Conservation (phyloP, 139 green algal genomes). For the Desmodesmus armatus region DNA sequence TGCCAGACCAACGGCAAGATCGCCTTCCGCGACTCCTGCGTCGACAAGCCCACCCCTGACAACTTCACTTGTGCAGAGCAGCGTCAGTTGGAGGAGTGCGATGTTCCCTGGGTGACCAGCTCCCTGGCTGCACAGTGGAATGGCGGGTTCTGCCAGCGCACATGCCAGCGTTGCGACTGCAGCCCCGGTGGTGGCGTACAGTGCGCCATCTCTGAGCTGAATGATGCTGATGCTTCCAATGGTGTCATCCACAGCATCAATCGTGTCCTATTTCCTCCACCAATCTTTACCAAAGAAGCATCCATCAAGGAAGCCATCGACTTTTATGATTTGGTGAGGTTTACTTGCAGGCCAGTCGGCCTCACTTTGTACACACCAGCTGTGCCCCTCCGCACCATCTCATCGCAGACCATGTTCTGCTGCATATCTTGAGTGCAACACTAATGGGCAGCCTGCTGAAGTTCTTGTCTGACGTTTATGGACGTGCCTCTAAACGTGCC, state of each 20-base stretch:
- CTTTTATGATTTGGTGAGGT: too few species aligned
- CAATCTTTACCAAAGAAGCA: slow-evolving; percentile 56
- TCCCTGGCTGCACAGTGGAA: slow-evolving; percentile 72
- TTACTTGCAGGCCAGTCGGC: too few species aligned
- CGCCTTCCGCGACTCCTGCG: slow-evolving; percentile 69
- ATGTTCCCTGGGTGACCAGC: slow-evolving; percentile 37
- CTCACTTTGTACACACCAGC: too few species aligned
- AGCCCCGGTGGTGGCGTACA: slow-evolving; percentile 49
- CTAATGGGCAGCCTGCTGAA: too few species aligned
- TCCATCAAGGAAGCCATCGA: slow-evolving; percentile 3
- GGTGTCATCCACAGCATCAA: slow-evolving; percentile 73
- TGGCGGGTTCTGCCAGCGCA: slow-evolving; percentile 74
- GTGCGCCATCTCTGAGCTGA: slow-evolving; percentile 49
- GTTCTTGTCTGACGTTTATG: too few species aligned
- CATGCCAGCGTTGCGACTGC: slow-evolving; percentile 72
- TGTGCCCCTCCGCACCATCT: too few species aligned
- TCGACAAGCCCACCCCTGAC: slow-evolving; percentile 77
- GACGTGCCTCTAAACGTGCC: too few species aligned
- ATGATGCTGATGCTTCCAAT: slow-evolving; percentile 64
- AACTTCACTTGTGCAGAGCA: slow-evolving; percentile 66
- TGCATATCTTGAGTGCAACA: too few species aligned
- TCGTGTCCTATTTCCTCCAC: slow-evolving; percentile 70
- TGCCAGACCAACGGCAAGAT: slow-evolving; percentile 63
- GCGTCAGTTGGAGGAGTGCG: slow-evolving; percentile 41
- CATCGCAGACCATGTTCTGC: too few species aligned